phyloP scores from a whole-genome alignment of 176 grass and related monocot species.

The Leersia perrieri region DNA sequence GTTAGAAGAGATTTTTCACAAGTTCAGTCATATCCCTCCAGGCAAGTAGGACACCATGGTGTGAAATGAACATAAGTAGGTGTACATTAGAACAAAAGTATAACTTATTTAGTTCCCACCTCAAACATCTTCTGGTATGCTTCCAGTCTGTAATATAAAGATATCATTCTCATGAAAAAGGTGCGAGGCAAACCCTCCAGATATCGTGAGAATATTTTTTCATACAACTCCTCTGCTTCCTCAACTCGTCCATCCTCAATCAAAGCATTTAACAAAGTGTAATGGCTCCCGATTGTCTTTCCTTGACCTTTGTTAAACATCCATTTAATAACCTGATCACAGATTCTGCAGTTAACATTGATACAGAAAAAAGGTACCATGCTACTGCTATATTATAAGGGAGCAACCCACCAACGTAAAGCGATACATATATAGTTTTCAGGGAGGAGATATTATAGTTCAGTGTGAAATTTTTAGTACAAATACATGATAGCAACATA shows the following conservation, averaged over 20 bases:
- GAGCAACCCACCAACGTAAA: not conserved
- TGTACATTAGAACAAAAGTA: slow-evolving; percentile 4
- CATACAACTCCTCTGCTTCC: slow-evolving; percentile 89
- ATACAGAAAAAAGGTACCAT: slow-evolving; percentile 6
- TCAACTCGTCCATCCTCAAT: slow-evolving; percentile 73
- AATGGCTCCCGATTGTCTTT: slow-evolving; percentile 95
- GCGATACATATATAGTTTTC: not conserved
- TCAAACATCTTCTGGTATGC: slow-evolving; percentile 92
- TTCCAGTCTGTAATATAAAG: slow-evolving; percentile 53
- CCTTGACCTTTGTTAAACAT: slow-evolving; percentile 99
- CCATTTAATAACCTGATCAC: slow-evolving; percentile 86
- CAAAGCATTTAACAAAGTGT: slow-evolving; percentile 86
- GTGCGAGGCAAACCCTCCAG: slow-evolving; percentile 83
- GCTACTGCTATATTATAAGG: not conserved
- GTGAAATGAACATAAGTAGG: slow-evolving; percentile 1
- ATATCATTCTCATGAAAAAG: slow-evolving; percentile 88
- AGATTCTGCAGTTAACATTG: slow-evolving; percentile 7
- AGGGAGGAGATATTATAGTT: not conserved
- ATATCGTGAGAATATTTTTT: slow-evolving; percentile 69
- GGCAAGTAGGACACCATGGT: not conserved
- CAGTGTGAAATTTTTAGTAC: not conserved
- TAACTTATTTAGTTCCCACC: slow-evolving; percentile 47
- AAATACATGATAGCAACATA: slow-evolving; percentile 2
- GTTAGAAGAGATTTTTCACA: not conserved
- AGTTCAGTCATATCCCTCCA: not conserved